A percentile compares a stretch with the other conserved stretches of the same genome.
These are phyloP conservation scores for Kodamaea suecica DNA, from an alignment of 1,139 yeast species.

Conservation along the genomic window DNA sequence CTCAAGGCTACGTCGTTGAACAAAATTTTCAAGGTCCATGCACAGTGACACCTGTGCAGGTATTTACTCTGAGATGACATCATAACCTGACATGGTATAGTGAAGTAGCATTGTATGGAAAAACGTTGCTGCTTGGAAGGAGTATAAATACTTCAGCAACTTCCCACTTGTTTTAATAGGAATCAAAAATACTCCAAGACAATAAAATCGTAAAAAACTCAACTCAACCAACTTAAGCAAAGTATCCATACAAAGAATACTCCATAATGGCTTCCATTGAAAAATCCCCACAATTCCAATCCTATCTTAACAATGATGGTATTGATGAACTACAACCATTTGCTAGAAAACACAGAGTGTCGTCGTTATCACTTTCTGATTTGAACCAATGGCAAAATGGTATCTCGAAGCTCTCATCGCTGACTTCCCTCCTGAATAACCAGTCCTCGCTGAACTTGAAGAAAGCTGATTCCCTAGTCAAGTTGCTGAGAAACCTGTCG, in stretches of 20 bases:
- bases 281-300: conserved; percentile 27
- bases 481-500: conserved; percentile 51
- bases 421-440: conserved; percentile 29
- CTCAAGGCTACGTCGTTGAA: too few species aligned
- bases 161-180: too few species aligned
- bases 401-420: conserved; percentile 45
- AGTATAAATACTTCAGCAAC: too few species aligned
- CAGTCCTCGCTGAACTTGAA: conserved; percentile 44
- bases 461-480: conserved; percentile 49
- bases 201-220: too few species aligned
- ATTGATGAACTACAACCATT: conserved; percentile 63
- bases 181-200: too few species aligned
- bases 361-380: conserved; percentile 68
- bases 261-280: conserved; percentile 6
- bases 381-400: conserved; percentile 59
- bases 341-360: conserved; percentile 60
- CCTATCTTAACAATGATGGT: conserved; percentile 69
- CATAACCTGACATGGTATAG: too few species aligned
- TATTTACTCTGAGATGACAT: too few species aligned
- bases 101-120: too few species aligned
- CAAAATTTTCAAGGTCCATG: too few species aligned
- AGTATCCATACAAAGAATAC: not conserved
- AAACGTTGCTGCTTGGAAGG: too few species aligned
- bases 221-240: not conserved
- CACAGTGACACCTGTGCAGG: too few species aligned